phyloP scores from a whole-genome alignment of 2,329 filamentous ascomycete genomes.

The Beauveria caledonica region DNA sequence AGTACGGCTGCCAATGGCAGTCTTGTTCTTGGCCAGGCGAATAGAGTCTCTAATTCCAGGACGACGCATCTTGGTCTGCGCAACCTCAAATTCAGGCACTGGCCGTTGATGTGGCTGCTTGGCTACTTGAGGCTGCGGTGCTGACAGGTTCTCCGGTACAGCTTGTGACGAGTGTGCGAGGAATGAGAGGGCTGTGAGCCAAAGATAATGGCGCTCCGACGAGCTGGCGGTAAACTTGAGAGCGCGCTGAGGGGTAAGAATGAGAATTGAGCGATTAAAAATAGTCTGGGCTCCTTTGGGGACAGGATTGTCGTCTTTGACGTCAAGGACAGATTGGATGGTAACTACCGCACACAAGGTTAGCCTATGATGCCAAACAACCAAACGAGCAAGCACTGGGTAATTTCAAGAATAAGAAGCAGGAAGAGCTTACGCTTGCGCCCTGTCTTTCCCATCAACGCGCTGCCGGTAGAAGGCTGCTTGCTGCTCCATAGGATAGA shows the following conservation, averaged over 20 bases:
- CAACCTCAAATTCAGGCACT: constrained; percentile 43
- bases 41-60: constrained; percentile 78
- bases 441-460: constrained; percentile 86
- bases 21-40: constrained; percentile 71
- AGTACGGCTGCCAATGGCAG: constrained; percentile 30
- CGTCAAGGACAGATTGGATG: constrained; percentile 94
- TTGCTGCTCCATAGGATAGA: constrained; percentile 98
- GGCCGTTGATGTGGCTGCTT: constrained; percentile 27
- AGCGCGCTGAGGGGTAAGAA: constrained; percentile 85
- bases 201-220: constrained; percentile 83
- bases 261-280: constrained; percentile 91
- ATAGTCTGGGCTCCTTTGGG: constrained; percentile 56
- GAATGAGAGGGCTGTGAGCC: constrained; percentile 92
- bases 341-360: constrained; percentile 51
- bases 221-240: constrained; percentile 87
- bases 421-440: constrained; percentile 68
- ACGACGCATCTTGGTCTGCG: constrained; percentile 39
- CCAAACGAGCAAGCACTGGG: constrained; percentile 11
- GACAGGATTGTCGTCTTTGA: constrained; percentile 83
- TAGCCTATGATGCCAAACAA: constrained; percentile 20
- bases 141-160: constrained; percentile 61
- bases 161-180: constrained; percentile 81
- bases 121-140: constrained; percentile 35
- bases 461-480: constrained; percentile 81
- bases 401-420: constrained; percentile 14